Conservation (phyloP, 2,329 filamentous ascomycete species). For the Cladosporium sp. region DNA sequence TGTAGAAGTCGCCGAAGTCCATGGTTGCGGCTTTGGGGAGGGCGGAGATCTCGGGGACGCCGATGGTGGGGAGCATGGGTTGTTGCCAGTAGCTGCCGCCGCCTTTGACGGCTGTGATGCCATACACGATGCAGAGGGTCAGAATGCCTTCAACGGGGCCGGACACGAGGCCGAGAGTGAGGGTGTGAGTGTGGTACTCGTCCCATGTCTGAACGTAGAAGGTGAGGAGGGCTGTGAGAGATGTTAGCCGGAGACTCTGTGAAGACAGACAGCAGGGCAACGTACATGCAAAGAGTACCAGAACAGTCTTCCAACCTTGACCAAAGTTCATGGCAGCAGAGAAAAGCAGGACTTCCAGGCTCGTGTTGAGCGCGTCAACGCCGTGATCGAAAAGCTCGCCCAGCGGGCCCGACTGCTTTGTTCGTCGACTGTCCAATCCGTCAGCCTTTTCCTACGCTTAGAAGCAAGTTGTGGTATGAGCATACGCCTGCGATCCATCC, state of each 20-base stretch:
- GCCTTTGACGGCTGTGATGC: conserved; percentile 75
- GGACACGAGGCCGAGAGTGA: conserved; percentile 86
- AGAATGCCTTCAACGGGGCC: conserved; percentile 93
- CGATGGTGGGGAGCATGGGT: conserved; percentile 65
- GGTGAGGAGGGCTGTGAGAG: conserved; percentile 59
- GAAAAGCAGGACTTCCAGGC: conserved; percentile 88
- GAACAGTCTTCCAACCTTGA: conserved; percentile 82
- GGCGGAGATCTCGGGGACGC: conserved; percentile 55
- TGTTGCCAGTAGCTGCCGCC: conserved; percentile 92
- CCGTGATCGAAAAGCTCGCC: conserved; percentile 97
- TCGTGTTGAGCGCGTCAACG: conserved; percentile 93
- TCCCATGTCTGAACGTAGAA: conserved; percentile 99
- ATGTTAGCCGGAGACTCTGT: conserved; percentile 34
- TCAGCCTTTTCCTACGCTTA: conserved; percentile 12
- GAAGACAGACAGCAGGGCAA: conserved; percentile 10
- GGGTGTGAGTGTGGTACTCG: conserved; percentile 94
- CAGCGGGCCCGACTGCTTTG: conserved; percentile 83
- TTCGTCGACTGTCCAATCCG: conserved; percentile 59
- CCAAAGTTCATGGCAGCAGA: conserved; percentile 88
- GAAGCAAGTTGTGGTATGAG: conserved; percentile 19
- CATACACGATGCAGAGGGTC: conserved; percentile 74
- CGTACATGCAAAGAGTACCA: conserved; percentile 75
- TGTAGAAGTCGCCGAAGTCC: conserved; percentile 87
- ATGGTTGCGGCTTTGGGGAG: conserved; percentile 66
- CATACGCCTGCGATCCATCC: conserved; percentile 86